Evolutionary conservation across 176 grass and related monocot species (phyloP).

Genomic region (Triticum dicoccoides): DNA sequence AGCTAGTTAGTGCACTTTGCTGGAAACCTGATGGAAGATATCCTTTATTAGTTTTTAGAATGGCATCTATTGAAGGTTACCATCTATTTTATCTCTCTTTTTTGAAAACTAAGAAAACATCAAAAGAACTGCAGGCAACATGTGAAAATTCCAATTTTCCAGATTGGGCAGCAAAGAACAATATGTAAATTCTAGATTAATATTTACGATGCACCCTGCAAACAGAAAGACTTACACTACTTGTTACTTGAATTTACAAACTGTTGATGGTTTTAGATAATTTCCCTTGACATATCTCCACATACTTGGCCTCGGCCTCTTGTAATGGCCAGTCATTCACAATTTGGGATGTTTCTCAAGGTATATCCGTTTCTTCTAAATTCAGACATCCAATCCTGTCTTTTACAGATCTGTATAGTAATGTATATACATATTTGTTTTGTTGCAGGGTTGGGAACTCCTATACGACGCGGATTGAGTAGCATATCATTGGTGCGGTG

Average conservation of each 20-base stretch:
- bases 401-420: background rate
- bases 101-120: slow-evolving; percentile 15
- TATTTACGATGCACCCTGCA: background rate
- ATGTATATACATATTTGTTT: slow-evolving; percentile 19
- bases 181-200: background rate
- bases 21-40: slow-evolving; percentile 98
- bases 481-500: slow-evolving; percentile 76
- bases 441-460: slow-evolving; percentile 66
- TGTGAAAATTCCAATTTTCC: background rate
- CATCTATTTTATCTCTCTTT: slow-evolving; percentile 8
- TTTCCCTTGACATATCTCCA: slow-evolving; percentile 70
- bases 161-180: background rate
- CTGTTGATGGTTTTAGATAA: slow-evolving; percentile 2
- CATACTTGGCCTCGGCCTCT: slow-evolving; percentile 90
- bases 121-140: background rate
- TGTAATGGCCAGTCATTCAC: slow-evolving; percentile 82
- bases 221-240: slow-evolving; percentile 6
- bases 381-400: background rate
- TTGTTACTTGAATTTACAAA: slow-evolving; percentile 7
- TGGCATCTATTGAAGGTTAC: background rate
- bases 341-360: slow-evolving; percentile 98
- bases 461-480: slow-evolving; percentile 85
- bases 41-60: slow-evolving; percentile 56
- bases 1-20: slow-evolving; percentile 65
- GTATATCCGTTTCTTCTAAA: slow-evolving; percentile 22